Evolutionary conservation across 2,329 filamentous ascomycete genomes (phyloP).

Genomic region (Thelonectria blattea): DNA sequence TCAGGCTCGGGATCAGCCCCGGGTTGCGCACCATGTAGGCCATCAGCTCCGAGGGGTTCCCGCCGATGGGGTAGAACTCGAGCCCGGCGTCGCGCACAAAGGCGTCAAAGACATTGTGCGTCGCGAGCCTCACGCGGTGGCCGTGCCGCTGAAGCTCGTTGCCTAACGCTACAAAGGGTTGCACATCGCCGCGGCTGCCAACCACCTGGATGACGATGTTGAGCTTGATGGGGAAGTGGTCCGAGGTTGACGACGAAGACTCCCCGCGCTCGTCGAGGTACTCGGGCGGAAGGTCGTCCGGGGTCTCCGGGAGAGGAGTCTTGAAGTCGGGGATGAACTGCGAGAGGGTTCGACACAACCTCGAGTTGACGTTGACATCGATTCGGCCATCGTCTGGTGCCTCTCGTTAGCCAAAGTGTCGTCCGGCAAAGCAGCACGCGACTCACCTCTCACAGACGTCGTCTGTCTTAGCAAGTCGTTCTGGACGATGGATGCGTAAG

Average conservation of each 20-base stretch:
- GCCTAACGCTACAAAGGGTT: slow-evolving; percentile 77
- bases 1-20: slow-evolving; percentile 38
- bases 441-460: slow-evolving; percentile 18
- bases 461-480: slow-evolving; percentile 14
- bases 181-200: slow-evolving; percentile 78
- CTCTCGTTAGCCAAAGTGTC: neutral
- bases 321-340: slow-evolving; percentile 27
- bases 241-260: neutral
- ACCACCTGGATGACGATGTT: slow-evolving; percentile 85
- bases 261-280: slow-evolving; percentile 4
- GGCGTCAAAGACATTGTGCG: slow-evolving; percentile 58
- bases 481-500: slow-evolving; percentile 16
- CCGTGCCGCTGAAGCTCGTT: slow-evolving; percentile 72
- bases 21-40: slow-evolving; percentile 42
- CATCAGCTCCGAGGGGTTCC: slow-evolving; percentile 48
- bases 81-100: slow-evolving; percentile 56
- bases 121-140: slow-evolving; percentile 76
- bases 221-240: slow-evolving; percentile 21
- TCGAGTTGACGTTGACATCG: slow-evolving; percentile 25
- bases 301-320: slow-evolving; percentile 4
- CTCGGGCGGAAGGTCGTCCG: slow-evolving; percentile 3
- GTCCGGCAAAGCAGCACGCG: neutral
- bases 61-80: slow-evolving; percentile 62
- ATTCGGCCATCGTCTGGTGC: slow-evolving; percentile 21
- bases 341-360: slow-evolving; percentile 25